Base-by-base conservation (phyloP, 2,329 filamentous ascomycete species). In the Magnaporthales sp. region DNA sequence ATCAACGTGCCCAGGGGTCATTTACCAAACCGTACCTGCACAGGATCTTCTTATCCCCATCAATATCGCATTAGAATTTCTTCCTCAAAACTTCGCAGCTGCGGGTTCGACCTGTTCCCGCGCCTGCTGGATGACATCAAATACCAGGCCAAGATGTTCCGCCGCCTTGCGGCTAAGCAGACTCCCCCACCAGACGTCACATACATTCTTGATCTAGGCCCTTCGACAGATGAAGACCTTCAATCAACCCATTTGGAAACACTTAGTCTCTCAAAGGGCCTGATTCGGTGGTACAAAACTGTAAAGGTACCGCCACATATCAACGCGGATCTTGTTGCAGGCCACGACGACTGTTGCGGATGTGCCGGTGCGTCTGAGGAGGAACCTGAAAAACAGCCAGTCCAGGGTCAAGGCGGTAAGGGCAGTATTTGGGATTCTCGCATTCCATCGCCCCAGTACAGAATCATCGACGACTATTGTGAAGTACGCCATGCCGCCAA, bases 401-500 rank as follows among this genome's bases (percentile, higher is more conserved):
- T 8, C 56, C 15, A 60, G n/a, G 24, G 5, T 15, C 2, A 27
- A 7, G 4, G 19, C 24, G 24, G 6, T 13, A 60, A 27, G 10
- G 56, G 56, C 9, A 60, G 56, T 60, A 60, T 60, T 29, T 60
- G 56, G 56, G 26, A 60, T 7, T 29, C 56, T 19, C 11, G 8
- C 5, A 11, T 19, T 27, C 6, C 15, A 1, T 60, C 22, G 13
- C 56, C 56, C 56, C 24, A 26, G 6, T 60, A 60, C 56, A 60
- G 56, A 58, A n/a, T 22, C 0, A 79, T 85, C 15, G 75, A 77
- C 0, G 88, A 90, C 69, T 91, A 91, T 73, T 90, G 87, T 62
- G 81, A 83, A 1, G 76, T 86, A 8, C 84, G 89, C 2, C 89
- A 91, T 72, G 79, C 85, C 13, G 84, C 83, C 30, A 84, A 83